A percentile compares a stretch with the other conserved stretches of the same genome.
Evolutionary conservation across 768 basidiomycete genomes (phyloP).

Genomic region (Leccinum subtestaceum): DNA sequence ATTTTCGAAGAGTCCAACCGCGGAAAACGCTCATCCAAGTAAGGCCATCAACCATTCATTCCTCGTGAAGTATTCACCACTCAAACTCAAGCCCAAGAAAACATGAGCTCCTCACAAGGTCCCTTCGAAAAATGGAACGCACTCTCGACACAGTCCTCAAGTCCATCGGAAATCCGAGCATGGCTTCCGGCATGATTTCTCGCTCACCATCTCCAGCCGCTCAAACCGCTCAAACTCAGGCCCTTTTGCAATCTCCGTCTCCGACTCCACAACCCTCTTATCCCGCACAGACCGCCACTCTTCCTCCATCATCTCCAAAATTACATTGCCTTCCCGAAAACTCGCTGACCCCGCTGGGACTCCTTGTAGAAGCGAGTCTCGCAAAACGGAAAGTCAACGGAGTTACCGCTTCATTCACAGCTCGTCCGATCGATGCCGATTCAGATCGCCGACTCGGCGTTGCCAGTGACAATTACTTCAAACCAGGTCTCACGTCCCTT

Average conservation of each 20-base stretch:
- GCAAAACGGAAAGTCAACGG: constrained; percentile 67
- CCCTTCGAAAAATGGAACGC: constrained; percentile 86
- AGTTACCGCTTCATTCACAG: constrained; percentile 39
- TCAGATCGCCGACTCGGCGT: constrained; percentile 64
- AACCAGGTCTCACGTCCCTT: constrained; percentile 58
- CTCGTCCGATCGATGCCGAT: constrained; percentile 36
- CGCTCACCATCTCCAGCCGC: constrained; percentile 70
- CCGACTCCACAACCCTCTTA: constrained; percentile 44
- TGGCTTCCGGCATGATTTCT: constrained; percentile 77
- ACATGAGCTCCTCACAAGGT: constrained; percentile 77
- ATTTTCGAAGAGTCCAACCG: constrained; percentile 96
- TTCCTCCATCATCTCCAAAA: constrained; percentile 65
- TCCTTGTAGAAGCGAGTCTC: constrained; percentile 87
- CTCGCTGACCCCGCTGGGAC: constrained; percentile 84
- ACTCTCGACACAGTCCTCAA: constrained; percentile 90
- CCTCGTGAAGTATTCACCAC: constrained; percentile 26
- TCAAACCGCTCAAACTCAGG: constrained; percentile 50
- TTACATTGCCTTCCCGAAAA: constrained; percentile 92
- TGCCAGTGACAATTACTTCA: constrained; percentile 87
- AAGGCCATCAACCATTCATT: constrained; percentile 22
- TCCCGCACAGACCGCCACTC: constrained; percentile 20
- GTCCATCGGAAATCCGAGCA: constrained; percentile 81
- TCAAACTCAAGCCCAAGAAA: constrained; percentile 54
- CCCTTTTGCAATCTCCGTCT: constrained; percentile 52
- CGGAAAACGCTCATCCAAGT: constrained; percentile 88